A percentile compares a stretch with the other conserved stretches of the same genome.
phyloP scores from a whole-genome alignment of 73 alveolate species.

The Uronychia setigera region DNA sequence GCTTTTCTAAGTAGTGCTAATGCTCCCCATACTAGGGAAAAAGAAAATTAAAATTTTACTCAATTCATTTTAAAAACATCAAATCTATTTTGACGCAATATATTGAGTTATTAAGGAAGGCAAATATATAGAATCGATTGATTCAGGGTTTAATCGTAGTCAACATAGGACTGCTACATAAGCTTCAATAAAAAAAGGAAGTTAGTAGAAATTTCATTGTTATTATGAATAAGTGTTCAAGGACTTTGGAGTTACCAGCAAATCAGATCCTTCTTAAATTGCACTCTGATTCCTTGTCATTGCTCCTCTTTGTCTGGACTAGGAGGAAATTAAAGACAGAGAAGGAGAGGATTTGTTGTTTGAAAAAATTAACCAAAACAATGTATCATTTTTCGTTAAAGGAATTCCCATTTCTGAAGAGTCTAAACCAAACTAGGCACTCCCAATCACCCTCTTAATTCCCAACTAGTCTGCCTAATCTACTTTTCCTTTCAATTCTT shows the following conservation, averaged over 20 bases:
- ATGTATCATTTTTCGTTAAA: background rate
- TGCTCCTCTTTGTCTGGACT: background rate
- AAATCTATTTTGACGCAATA: background rate
- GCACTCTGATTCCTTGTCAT: background rate
- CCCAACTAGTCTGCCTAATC: background rate
- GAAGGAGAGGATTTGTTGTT: background rate
- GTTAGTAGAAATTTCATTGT: background rate
- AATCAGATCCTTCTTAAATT: background rate
- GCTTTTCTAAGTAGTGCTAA: background rate
- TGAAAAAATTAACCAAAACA: background rate
- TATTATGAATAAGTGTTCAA: background rate
- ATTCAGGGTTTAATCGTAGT: too few relatives aligned
- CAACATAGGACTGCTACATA: too few relatives aligned
- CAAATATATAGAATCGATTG: too few relatives aligned
- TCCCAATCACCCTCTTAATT: background rate
- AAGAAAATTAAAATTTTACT: background rate
- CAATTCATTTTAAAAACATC: background rate
- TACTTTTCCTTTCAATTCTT: background rate
- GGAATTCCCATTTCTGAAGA: background rate
- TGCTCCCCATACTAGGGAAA: background rate
- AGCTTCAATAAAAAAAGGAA: too few relatives aligned
- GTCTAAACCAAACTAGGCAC: background rate
- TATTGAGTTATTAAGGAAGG: background rate
- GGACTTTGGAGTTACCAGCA: background rate
- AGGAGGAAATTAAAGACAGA: background rate